phyloP scores from a whole-genome alignment of 2,329 filamentous ascomycete species.

The Trichothecium roseum region DNA sequence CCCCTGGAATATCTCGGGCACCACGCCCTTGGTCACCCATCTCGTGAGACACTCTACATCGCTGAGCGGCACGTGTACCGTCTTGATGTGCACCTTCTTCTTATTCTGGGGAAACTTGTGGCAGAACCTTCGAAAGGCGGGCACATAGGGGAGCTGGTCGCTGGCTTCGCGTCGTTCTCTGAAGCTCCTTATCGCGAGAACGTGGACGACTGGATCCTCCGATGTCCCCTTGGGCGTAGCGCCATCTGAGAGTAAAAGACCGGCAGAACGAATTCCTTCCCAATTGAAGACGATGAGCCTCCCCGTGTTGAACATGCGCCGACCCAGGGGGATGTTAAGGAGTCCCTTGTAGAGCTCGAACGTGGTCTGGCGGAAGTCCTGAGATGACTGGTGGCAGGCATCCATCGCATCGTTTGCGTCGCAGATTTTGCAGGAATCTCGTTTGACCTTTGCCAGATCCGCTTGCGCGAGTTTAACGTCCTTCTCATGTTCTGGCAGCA shows the following conservation, averaged over 20 bases:
- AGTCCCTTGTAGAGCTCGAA: conserved; percentile 68
- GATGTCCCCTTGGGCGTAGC: conserved; percentile 46
- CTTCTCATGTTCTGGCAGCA: conserved; percentile 92
- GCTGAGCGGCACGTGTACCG: conserved; percentile 57
- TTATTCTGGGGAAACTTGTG: conserved; percentile 56
- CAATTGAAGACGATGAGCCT: conserved; percentile 76
- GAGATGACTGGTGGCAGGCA: conserved; percentile 68
- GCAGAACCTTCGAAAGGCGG: conserved; percentile 57
- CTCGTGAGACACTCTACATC: conserved; percentile 81
- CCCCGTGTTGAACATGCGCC: conserved; percentile 65
- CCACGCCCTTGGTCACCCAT: conserved; percentile 47
- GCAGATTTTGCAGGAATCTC: conserved; percentile 73
- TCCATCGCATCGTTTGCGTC: conserved; percentile 59
- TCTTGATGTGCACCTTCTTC: conserved; percentile 58
- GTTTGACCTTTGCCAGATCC: conserved; percentile 80
- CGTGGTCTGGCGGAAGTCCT: conserved; percentile 72
- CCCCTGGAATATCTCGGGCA: conserved; percentile 47
- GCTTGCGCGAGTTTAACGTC: conserved; percentile 86
- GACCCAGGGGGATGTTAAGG: conserved; percentile 70
- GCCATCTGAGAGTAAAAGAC: conserved; percentile 70
- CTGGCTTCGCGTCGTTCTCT: conserved; percentile 63
- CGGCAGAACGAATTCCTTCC: conserved; percentile 73
- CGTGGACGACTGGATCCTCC: conserved; percentile 58
- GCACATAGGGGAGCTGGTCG: conserved; percentile 79
- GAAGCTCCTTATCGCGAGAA: conserved; percentile 65